Percentiles rank a stretch among this genome's conserved stretches.
Evolutionary conservation across 2,329 filamentous ascomycete species (phyloP).

Genomic region (Fusarium tjaetaba): DNA sequence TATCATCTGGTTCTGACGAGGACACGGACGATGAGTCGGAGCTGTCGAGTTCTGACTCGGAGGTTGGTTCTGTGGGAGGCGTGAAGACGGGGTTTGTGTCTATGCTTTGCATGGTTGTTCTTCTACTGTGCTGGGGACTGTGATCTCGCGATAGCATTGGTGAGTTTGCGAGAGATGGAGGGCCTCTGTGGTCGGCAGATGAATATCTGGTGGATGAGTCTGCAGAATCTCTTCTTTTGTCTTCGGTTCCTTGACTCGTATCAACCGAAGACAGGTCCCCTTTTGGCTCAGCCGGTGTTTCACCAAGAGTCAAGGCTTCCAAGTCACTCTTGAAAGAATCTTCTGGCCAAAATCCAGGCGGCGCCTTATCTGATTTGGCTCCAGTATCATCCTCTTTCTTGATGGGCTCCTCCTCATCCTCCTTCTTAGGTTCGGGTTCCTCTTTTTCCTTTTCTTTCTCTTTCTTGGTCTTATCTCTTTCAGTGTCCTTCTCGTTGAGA

Average conservation of each 20-base stretch:
- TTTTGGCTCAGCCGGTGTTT: neutral
- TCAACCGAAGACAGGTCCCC: conserved; percentile 9
- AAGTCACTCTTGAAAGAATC: conserved; percentile 33
- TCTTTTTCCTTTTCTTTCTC: conserved; percentile 8
- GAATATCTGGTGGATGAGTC: neutral
- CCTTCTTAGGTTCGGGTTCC: neutral
- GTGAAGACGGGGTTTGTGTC: conserved; percentile 26
- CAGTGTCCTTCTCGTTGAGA: conserved; percentile 29
- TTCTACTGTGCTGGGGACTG: conserved; percentile 3
- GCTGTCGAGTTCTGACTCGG: conserved; percentile 20
- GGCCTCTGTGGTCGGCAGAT: neutral
- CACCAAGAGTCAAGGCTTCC: conserved; percentile 15
- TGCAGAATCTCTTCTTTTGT: conserved; percentile 11
- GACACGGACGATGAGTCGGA: conserved; percentile 39
- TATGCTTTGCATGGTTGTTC: conserved; percentile 20
- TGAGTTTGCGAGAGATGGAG: neutral
- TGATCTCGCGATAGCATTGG: neutral
- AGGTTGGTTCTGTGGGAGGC: conserved; percentile 21
- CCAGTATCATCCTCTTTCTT: conserved; percentile 15
- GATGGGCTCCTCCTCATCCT: conserved; percentile 10
- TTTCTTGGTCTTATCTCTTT: conserved; percentile 13
- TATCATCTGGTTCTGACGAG: conserved; percentile 31
- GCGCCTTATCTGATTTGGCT: conserved; percentile 12
- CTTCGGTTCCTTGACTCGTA: conserved; percentile 5
- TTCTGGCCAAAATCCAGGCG: conserved; percentile 34